These are phyloP conservation scores for Coleophoma eucalyptorum DNA, from an alignment of 2,329 filamentous ascomycete genomes.

Conservation along the genomic window DNA sequence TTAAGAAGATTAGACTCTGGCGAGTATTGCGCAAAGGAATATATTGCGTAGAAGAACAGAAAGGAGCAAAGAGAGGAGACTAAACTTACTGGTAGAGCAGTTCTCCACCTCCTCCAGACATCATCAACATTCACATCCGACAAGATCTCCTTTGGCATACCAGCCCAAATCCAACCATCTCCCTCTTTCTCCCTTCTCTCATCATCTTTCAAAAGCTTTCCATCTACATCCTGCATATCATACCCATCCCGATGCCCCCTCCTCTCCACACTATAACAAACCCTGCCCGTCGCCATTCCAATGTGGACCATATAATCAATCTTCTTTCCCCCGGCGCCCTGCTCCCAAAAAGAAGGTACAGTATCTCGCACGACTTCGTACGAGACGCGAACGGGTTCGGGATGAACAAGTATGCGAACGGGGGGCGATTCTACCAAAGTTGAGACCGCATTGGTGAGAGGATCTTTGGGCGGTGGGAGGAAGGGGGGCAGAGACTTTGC, in stretches of 20 bases:
- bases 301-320: slow-evolving; percentile 73
- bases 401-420: slow-evolving; percentile 62
- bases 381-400: slow-evolving; percentile 64
- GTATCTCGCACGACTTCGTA: slow-evolving; percentile 63
- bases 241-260: slow-evolving; percentile 72
- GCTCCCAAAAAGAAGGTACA: slow-evolving; percentile 54
- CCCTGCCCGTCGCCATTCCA: slow-evolving; percentile 67
- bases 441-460: slow-evolving; percentile 16
- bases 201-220: slow-evolving; percentile 46
- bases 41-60: neutral
- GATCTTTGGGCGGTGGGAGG: slow-evolving; percentile 44
- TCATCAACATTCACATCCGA: slow-evolving; percentile 56
- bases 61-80: too few species aligned
- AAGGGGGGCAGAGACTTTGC: slow-evolving; percentile 62
- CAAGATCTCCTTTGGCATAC: slow-evolving; percentile 49
- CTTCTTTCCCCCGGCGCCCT: slow-evolving; percentile 23
- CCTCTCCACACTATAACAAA: slow-evolving; percentile 68
- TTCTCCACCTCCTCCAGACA: slow-evolving; percentile 52
- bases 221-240: slow-evolving; percentile 65
- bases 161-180: slow-evolving; percentile 50
- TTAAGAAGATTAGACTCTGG: slow-evolving; percentile 1
- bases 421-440: slow-evolving; percentile 31
- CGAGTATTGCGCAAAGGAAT: neutral
- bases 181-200: slow-evolving; percentile 34
- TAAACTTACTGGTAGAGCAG: slow-evolving; percentile 41